Conservation (phyloP, 805 yeast genomes). For the Clavispora fructus region DNA sequence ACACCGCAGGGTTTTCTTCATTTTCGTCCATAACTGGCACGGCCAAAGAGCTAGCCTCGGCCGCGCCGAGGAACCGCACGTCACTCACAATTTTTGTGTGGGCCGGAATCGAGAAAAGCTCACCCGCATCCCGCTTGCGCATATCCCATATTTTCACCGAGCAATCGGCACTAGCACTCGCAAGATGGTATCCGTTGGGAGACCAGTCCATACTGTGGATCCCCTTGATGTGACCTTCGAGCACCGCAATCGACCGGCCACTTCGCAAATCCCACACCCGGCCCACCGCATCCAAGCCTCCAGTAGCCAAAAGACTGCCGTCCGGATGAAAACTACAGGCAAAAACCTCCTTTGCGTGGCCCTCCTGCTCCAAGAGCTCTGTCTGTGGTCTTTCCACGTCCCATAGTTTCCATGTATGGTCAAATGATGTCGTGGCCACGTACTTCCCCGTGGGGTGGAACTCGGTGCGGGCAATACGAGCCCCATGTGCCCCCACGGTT, state of each 20-base stretch:
- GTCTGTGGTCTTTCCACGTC: constrained; percentile 45
- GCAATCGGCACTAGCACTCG: constrained; percentile 83
- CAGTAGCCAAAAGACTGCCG: constrained; percentile 72
- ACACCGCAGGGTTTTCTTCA: constrained; percentile 23
- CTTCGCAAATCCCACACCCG: constrained; percentile 83
- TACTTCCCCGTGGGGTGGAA: constrained; percentile 61
- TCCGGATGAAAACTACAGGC: constrained; percentile 62
- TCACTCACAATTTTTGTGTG: constrained; percentile 71
- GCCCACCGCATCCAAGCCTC: constrained; percentile 71
- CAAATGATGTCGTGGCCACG: constrained; percentile 71
- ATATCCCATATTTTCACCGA: constrained; percentile 83
- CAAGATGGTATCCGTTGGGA: constrained; percentile 66
- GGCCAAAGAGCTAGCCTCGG: constrained; percentile 9
- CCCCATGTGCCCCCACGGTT: constrained; percentile 29
- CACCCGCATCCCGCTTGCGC: constrained; percentile 33
- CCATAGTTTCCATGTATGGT: constrained; percentile 87
- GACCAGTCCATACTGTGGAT: constrained; percentile 72
- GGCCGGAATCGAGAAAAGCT: constrained; percentile 56
- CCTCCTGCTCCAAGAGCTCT: constrained; percentile 68
- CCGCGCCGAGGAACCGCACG: constrained; percentile 43
- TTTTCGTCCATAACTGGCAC: constrained; percentile 24
- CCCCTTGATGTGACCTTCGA: constrained; percentile 68
- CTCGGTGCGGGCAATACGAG: constrained; percentile 54
- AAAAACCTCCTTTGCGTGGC: constrained; percentile 73
- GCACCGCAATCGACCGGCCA: constrained; percentile 56